Percentiles rank a stretch among this genome's conserved stretches.
Evolutionary conservation across 2,329 filamentous ascomycete species (phyloP).

Genomic region (Fusarium sp.): DNA sequence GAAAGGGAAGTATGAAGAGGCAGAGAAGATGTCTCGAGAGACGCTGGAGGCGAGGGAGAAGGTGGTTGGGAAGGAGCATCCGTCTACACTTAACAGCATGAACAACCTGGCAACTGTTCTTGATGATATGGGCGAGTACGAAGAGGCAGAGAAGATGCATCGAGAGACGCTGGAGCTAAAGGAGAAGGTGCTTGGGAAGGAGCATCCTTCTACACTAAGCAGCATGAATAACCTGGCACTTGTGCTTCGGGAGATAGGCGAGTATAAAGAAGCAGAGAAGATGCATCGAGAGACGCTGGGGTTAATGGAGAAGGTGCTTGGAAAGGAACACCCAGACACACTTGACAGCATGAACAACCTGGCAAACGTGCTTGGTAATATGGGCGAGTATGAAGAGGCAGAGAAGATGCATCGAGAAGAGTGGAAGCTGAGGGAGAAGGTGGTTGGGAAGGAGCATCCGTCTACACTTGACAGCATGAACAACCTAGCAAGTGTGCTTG

Average conservation of each 20-base stretch:
- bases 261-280: no score
- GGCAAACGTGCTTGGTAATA: background rate
- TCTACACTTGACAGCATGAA: background rate
- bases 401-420: background rate
- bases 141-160: no score
- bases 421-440: background rate
- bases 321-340: conserved; percentile 25
- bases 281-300: no score
- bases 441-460: background rate
- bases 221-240: no score
- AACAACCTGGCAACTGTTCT: background rate
- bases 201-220: no score
- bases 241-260: no score
- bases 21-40: background rate
- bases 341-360: conserved; percentile 19
- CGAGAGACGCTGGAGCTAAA: no score
- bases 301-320: no score
- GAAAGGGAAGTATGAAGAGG: conserved; percentile 2
- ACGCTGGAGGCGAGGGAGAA: background rate
- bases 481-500: no score
- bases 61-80: background rate
- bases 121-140: conserved; percentile 11
- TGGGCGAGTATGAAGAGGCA: background rate
- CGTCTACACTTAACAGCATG: background rate
- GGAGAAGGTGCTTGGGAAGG: no score